Conservation (phyloP, 208 protist genomes). For the Leishmania amazonensis region DNA sequence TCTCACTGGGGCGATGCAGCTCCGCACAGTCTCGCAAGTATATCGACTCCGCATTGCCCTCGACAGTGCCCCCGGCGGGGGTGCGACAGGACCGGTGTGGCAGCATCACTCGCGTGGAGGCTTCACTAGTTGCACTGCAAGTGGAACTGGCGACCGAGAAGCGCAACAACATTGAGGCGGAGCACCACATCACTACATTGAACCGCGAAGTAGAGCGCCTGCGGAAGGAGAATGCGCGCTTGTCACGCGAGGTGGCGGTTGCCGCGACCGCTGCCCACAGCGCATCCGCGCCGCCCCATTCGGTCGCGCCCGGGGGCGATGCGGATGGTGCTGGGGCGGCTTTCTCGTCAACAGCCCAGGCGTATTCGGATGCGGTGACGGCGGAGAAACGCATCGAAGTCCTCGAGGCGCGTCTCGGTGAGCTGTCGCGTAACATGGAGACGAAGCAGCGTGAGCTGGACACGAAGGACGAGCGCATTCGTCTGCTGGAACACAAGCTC, state of each 20-base stretch:
- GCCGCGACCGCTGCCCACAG: neutral
- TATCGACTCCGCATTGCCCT: neutral
- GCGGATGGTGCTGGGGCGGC: neutral
- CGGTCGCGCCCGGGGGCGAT: neutral
- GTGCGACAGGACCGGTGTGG: constrained; percentile 5
- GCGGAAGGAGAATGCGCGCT: constrained; percentile 39
- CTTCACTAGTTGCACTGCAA: constrained; percentile 47
- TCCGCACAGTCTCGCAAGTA: neutral
- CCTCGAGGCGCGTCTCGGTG: constrained; percentile 46
- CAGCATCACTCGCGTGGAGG: constrained; percentile 46
- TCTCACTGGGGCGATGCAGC: neutral
- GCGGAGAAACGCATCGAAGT: constrained; percentile 27
- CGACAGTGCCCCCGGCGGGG: neutral
- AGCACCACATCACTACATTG: constrained; percentile 50
- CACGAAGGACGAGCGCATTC: constrained; percentile 72
- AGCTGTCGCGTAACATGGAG: constrained; percentile 45
- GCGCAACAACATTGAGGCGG: constrained; percentile 70
- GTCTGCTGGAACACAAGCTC: constrained; percentile 78
- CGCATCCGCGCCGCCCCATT: neutral
- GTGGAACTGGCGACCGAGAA: constrained; percentile 75
- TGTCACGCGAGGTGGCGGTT: constrained; percentile 29
- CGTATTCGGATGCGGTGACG: constrained; percentile 10
- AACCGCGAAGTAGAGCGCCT: constrained; percentile 52
- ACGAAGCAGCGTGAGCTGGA: constrained; percentile 45
- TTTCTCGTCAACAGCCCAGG: constrained; percentile 1